Percentiles rank a stretch among this genome's conserved stretches.
These are phyloP conservation scores for Camellia granthamiana DNA, from an alignment of 148 eudicot species.

Conservation along the genomic window DNA sequence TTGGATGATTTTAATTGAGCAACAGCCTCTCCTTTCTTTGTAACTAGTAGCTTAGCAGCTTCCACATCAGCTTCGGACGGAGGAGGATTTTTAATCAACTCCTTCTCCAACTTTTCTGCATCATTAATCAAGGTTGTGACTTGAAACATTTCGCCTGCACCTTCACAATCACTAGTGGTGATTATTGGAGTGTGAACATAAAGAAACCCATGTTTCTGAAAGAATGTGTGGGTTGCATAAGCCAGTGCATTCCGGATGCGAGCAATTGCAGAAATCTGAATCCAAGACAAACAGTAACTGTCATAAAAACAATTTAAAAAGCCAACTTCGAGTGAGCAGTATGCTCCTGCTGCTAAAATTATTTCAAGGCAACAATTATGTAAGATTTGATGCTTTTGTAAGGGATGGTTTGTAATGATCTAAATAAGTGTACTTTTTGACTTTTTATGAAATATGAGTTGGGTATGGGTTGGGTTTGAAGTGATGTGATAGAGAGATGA, in stretches of 20 bases:
- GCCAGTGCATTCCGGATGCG: slow-evolving; percentile 90
- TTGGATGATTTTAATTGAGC: slow-evolving; percentile 63
- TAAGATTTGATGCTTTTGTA: background rate
- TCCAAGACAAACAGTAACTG: background rate
- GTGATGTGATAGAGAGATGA: too few relatives aligned
- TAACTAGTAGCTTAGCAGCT: slow-evolving; percentile 55
- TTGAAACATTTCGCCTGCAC: slow-evolving; percentile 99
- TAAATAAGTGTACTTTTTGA: too few relatives aligned
- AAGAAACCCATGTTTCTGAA: slow-evolving; percentile 72
- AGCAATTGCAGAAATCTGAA: slow-evolving; percentile 83
- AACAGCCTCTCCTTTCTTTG: slow-evolving; percentile 68
- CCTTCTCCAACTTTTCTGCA: slow-evolving; percentile 76
- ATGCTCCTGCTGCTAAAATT: background rate
- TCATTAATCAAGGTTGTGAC: slow-evolving; percentile 80
- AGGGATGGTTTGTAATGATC: too few relatives aligned
- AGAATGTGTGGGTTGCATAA: slow-evolving; percentile 88
- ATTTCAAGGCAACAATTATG: background rate
- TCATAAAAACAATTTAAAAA: background rate
- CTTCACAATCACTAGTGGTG: slow-evolving; percentile 98
- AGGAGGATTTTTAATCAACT: slow-evolving; percentile 66
- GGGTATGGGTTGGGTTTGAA: too few relatives aligned
- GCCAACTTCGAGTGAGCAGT: background rate
- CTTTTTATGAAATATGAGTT: too few relatives aligned
- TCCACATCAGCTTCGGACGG: slow-evolving; percentile 68
- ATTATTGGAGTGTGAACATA: slow-evolving; percentile 91